phyloP scores from a whole-genome alignment of 2,329 filamentous ascomycete genomes.

The Niveomyces coronatus region DNA sequence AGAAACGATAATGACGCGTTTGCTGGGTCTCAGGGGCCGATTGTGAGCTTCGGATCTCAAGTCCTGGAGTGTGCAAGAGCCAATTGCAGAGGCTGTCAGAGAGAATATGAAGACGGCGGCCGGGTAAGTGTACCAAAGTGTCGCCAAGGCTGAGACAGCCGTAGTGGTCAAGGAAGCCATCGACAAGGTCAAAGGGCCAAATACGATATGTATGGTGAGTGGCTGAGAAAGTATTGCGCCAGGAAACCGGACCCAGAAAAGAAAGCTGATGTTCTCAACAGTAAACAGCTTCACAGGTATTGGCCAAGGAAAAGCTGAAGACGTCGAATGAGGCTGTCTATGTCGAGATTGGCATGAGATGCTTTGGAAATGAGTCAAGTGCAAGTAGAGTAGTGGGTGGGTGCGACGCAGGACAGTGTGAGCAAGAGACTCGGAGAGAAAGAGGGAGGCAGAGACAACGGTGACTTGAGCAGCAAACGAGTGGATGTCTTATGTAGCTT shows the following conservation, averaged over 20 bases:
- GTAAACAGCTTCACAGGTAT: too few relatives aligned
- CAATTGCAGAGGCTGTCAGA: slow-evolving; percentile 37
- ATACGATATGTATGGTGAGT: background rate
- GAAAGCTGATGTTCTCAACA: too few relatives aligned
- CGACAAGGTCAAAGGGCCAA: background rate
- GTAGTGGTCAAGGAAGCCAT: slow-evolving; percentile 13
- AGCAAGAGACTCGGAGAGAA: too few relatives aligned
- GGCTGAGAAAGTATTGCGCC: background rate
- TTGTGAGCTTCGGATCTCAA: slow-evolving; percentile 15
- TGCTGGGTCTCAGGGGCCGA: slow-evolving; percentile 13
- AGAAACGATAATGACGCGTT: slow-evolving; percentile 26
- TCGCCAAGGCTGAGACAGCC: slow-evolving; percentile 22
- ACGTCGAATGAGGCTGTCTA: too few relatives aligned
- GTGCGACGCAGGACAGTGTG: too few relatives aligned
- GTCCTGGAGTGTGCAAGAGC: slow-evolving; percentile 43
- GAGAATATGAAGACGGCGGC: slow-evolving; percentile 48
- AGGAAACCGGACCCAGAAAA: background rate
- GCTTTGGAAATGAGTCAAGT: too few relatives aligned
- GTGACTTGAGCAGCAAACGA: too few relatives aligned
- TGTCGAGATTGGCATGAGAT: too few relatives aligned
- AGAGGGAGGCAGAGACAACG: too few relatives aligned
- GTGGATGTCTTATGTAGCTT: too few relatives aligned
- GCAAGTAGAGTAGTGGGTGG: too few relatives aligned
- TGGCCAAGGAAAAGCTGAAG: too few relatives aligned
- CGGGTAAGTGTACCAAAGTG: slow-evolving; percentile 50